Conservation (phyloP, 2,329 filamentous ascomycete genomes). For the Colletotrichum australisinense region DNA sequence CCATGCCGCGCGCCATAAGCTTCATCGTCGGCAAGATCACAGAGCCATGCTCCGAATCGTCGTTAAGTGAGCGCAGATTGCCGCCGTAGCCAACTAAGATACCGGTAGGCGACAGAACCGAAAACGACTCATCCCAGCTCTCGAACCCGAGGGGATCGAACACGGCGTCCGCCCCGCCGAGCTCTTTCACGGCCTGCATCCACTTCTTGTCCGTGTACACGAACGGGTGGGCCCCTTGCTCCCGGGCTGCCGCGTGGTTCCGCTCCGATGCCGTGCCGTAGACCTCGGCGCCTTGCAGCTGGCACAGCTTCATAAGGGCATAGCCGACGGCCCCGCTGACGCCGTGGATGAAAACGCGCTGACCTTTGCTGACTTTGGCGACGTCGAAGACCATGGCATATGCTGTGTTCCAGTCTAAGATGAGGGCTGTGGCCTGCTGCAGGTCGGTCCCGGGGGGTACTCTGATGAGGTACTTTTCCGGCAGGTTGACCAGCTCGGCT, state of each 20-base stretch:
- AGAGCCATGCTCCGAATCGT: constrained; percentile 45
- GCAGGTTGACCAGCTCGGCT: constrained; percentile 57
- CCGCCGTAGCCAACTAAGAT: constrained; percentile 52
- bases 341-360: constrained; percentile 62
- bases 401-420: constrained; percentile 59
- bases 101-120: constrained; percentile 53
- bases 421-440: constrained; percentile 52
- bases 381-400: constrained; percentile 49
- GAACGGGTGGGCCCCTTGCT: constrained; percentile 54
- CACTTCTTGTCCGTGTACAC: constrained; percentile 61
- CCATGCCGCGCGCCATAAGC: constrained; percentile 42
- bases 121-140: constrained; percentile 61
- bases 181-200: constrained; percentile 55
- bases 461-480: constrained; percentile 56
- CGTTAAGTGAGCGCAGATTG: constrained; percentile 47
- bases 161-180: constrained; percentile 59
- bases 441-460: constrained; percentile 54
- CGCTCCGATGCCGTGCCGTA: constrained; percentile 60
- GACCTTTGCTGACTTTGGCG: constrained; percentile 53
- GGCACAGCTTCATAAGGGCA: constrained; percentile 53
- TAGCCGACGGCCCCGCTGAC: constrained; percentile 61
- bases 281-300: constrained; percentile 56
- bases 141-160: constrained; percentile 63
- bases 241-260: constrained; percentile 54
- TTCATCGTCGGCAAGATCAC: constrained; percentile 46